Evolutionary conservation across 495 filamentous ascomycete species (phyloP), one percentile per base, ranked within the genome.

Genomic region (Xylaria nigripes): DNA sequence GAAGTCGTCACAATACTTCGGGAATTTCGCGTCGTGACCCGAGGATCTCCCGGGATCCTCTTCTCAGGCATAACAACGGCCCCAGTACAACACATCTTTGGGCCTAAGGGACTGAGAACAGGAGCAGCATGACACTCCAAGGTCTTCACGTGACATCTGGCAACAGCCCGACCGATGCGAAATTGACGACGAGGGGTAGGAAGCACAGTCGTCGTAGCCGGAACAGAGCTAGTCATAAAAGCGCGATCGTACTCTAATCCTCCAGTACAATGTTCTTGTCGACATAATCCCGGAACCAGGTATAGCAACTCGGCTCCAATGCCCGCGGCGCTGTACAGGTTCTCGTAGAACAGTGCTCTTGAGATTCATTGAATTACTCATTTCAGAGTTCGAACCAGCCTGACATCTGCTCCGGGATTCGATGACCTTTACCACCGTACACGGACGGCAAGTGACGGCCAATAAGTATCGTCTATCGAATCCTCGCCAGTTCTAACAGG

Each of bases 311-410:
- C n/a, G n/a, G n/a, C n/a, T n/a, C n/a, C n/a, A n/a, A n/a, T n/a
- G n/a, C n/a, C n/a, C n/a, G n/a, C n/a, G n/a, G n/a, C n/a, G n/a
- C n/a, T n/a, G n/a, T n/a, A n/a, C n/a, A n/a, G n/a, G n/a, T n/a
- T n/a, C n/a, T n/a, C n/a, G n/a, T n/a, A n/a, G n/a, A n/a, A n/a
- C n/a, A n/a, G n/a, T n/a, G n/a, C n/a, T n/a, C n/a, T n/a, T n/a
- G n/a, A n/a, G n/a, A n/a, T n/a, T n/a, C n/a, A n/a, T n/a, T n/a
- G n/a, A n/a, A n/a, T n/a, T n/a, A n/a, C 36, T 76, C 69, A 40
- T 81, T 70, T 65, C 65, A 82, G 60, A 86, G 76, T 67, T 85
- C 85, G 70, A 86, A 86, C 83, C 83, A 86, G 10, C 83, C 82
- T 45, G 19, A 40, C 46, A 54, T 66, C 62, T 8, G 61, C 67